Evolutionary conservation across 225 moss, liverwort and hornwort genomes (phyloP).

Genomic region (Physcomitrellopsis africana): DNA sequence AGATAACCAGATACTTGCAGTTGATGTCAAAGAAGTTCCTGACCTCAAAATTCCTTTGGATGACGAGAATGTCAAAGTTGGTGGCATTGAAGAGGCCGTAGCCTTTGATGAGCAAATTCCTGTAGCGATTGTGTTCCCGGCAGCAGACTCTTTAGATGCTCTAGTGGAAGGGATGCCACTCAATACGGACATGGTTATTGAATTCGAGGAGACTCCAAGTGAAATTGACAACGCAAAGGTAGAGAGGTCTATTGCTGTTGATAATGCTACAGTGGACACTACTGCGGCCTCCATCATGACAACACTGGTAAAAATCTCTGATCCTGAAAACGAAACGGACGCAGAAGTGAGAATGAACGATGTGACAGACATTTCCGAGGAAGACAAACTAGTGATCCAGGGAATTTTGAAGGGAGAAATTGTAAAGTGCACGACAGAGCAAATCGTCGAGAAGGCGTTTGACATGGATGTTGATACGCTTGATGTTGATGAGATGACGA

Average conservation of each 20-base stretch:
- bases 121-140: background rate
- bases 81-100: background rate
- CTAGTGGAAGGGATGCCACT: background rate
- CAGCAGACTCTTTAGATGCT: background rate
- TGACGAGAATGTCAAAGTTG: background rate
- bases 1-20: too few relatives aligned
- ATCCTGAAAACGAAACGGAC: slow-evolving; percentile 20
- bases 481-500: slow-evolving; percentile 1
- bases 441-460: slow-evolving; percentile 5
- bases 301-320: background rate
- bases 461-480: slow-evolving; percentile 32
- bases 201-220: background rate
- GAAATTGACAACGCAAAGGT: background rate
- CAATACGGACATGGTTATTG: background rate
- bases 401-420: slow-evolving; percentile 4
- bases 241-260: background rate
- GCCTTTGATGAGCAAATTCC: background rate
- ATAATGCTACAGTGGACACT: background rate
- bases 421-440: background rate
- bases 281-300: background rate
- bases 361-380: background rate
- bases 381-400: background rate
- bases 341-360: background rate
- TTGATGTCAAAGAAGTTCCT: background rate
- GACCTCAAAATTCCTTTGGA: background rate